Conservation (phyloP, 768 basidiomycete species). For the Clavulina sp. region DNA sequence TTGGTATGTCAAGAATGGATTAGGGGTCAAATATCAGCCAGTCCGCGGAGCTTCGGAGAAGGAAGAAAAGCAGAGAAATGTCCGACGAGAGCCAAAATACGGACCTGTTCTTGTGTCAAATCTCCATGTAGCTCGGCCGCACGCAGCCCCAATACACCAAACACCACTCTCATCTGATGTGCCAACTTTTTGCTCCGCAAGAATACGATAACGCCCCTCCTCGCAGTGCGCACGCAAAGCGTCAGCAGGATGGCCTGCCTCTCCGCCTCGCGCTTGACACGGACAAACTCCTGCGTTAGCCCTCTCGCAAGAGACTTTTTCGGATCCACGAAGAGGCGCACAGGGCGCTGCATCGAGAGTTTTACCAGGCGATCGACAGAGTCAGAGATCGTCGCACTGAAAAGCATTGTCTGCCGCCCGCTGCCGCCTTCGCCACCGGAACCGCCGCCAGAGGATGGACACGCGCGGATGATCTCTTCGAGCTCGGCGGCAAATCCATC, state of each 20-base stretch:
- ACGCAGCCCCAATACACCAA: conserved; percentile 73
- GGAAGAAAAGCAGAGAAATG: neutral
- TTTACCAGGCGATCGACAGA: conserved; percentile 84
- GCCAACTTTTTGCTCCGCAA: conserved; percentile 92
- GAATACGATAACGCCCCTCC: conserved; percentile 73
- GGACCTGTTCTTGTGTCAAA: conserved; percentile 85
- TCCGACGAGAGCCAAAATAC: conserved; percentile 9
- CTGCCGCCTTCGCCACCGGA: neutral
- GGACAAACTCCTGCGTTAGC: conserved; percentile 86
- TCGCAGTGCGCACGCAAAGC: conserved; percentile 79
- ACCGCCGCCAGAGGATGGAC: conserved; percentile 41
- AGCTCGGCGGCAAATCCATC: conserved; percentile 94
- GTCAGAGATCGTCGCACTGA: conserved; percentile 98
- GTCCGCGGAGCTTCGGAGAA: neutral
- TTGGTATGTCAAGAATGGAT: no score
- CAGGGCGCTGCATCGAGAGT: conserved; percentile 84
- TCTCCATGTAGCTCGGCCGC: conserved; percentile 91
- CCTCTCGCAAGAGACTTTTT: conserved; percentile 74
- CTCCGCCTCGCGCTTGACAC: conserved; percentile 66
- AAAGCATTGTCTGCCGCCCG: conserved; percentile 98
- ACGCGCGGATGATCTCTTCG: conserved; percentile 79
- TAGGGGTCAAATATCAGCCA: no score
- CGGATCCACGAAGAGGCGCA: conserved; percentile 88
- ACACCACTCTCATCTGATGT: conserved; percentile 91
- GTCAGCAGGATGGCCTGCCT: conserved; percentile 60